Evolutionary conservation across 306 rosid genomes (phyloP).

Genomic region (Styphnolobium japonicum): DNA sequence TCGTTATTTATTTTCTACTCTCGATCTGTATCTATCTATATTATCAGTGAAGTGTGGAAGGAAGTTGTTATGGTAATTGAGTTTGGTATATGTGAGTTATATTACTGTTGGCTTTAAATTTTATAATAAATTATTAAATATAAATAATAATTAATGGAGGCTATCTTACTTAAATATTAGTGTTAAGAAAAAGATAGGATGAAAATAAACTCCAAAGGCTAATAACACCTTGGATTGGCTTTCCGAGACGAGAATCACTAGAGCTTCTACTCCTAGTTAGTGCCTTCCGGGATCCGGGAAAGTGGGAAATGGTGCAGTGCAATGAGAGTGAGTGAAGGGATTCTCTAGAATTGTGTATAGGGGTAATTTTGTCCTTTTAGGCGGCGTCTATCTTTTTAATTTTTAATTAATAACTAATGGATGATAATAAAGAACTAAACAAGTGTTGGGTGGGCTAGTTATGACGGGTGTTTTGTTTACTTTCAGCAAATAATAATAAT

Average conservation of each 20-base stretch:
- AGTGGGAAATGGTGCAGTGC: too few species aligned
- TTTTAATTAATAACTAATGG: background rate
- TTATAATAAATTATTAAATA: too few species aligned
- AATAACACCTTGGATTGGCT: background rate
- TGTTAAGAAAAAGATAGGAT: too few species aligned
- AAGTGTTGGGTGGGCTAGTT: background rate
- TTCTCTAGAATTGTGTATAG: background rate
- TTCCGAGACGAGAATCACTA: background rate
- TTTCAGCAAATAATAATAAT: background rate
- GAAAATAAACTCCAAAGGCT: too few species aligned
- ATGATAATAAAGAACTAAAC: background rate
- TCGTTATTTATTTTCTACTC: background rate
- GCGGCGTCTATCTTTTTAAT: background rate
- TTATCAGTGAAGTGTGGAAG: background rate
- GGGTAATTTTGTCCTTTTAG: slow-evolving; percentile 39
- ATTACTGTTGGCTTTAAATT: too few species aligned
- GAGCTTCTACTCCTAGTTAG: too few species aligned
- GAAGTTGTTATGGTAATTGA: too few species aligned
- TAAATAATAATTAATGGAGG: too few species aligned
- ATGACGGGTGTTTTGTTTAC: background rate
- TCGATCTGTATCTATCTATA: too few species aligned
- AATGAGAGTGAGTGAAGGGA: background rate
- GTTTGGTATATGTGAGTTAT: too few species aligned
- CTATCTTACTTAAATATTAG: too few species aligned
- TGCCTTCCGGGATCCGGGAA: too few species aligned